phyloP scores from a whole-genome alignment of 2,329 filamentous ascomycete species.

The Ophiostoma perfectum region DNA sequence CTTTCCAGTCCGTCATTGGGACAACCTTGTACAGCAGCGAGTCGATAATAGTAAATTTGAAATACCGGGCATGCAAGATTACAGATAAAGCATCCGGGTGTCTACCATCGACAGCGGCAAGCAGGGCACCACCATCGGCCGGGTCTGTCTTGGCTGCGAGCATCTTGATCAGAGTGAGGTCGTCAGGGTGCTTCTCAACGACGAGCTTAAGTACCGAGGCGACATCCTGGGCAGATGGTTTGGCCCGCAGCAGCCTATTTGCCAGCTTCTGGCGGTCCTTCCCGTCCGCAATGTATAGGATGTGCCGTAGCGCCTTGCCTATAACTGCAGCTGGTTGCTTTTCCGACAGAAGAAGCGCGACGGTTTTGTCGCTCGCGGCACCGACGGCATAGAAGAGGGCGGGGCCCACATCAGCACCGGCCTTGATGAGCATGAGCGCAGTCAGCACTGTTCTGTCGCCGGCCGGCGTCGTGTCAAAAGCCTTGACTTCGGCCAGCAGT shows the following conservation, averaged over 20 bases:
- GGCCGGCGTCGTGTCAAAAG: not conserved
- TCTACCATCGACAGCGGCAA: no score
- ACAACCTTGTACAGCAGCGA: no score
- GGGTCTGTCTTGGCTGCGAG: not conserved
- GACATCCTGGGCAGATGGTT: not conserved
- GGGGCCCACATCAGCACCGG: not conserved
- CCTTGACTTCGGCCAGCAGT: not conserved
- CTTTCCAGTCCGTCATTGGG: no score
- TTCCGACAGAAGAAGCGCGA: not conserved
- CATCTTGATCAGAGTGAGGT: not conserved
- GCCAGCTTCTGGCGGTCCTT: not conserved
- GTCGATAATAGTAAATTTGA: no score
- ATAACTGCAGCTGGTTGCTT: not conserved
- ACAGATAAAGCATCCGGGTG: no score
- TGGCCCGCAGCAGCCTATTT: not conserved
- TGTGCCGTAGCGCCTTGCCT: not conserved
- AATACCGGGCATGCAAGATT: no score
- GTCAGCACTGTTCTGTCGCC: not conserved
- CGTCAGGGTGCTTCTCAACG: not conserved
- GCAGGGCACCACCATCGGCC: no score
- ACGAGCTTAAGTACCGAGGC: not conserved
- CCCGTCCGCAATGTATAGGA: not conserved
- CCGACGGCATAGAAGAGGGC: not conserved
- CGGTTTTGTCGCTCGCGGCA: not conserved
- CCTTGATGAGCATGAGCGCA: not conserved